A percentile compares a stretch with the other conserved stretches of the same genome.
phyloP scores from a whole-genome alignment of 139 green algal genomes.

The Picochlorum sp. region DNA sequence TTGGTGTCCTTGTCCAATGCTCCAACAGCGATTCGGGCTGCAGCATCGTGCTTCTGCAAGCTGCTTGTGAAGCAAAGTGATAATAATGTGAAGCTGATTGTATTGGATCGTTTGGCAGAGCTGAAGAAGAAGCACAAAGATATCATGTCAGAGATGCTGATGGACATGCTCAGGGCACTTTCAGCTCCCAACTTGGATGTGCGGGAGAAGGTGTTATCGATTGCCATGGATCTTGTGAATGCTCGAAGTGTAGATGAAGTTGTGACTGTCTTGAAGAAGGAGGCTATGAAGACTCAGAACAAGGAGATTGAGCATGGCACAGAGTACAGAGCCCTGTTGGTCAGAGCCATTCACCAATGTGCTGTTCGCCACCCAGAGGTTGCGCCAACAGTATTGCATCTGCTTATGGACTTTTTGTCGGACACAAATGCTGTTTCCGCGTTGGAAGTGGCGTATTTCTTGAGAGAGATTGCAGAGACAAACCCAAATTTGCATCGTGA shows the following conservation, averaged over 20 bases:
- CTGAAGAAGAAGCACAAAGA: constrained; percentile 69
- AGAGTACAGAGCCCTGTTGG: constrained; percentile 93
- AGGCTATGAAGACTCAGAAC: constrained; percentile 90
- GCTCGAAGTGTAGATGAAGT: constrained; percentile 79
- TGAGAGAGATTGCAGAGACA: constrained; percentile 94
- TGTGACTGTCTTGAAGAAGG: constrained; percentile 94
- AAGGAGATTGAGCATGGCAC: constrained; percentile 75
- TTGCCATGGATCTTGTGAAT: constrained; percentile 91
- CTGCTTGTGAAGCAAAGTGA: constrained; percentile 90
- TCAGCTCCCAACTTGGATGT: constrained; percentile 89
- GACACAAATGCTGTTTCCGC: constrained; percentile 76
- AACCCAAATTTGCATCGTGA: constrained; percentile 72
- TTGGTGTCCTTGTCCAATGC: constrained; percentile 84
- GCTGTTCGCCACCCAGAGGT: constrained; percentile 94
- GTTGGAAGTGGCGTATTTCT: constrained; percentile 62
- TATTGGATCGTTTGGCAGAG: constrained; percentile 85
- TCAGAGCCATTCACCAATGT: constrained; percentile 86
- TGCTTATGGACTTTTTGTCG: constrained; percentile 98
- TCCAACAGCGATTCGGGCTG: constrained; percentile 89
- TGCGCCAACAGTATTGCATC: constrained; percentile 78
- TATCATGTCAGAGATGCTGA: constrained; percentile 88
- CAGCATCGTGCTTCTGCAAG: constrained; percentile 95
- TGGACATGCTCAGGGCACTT: constrained; percentile 94
- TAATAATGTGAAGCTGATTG: constrained; percentile 99
- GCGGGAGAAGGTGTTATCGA: constrained; percentile 86